A percentile compares a stretch with the other conserved stretches of the same genome.
Conservation (phyloP, 441 rosid genomes). For the Theobroma grandiflorum region DNA sequence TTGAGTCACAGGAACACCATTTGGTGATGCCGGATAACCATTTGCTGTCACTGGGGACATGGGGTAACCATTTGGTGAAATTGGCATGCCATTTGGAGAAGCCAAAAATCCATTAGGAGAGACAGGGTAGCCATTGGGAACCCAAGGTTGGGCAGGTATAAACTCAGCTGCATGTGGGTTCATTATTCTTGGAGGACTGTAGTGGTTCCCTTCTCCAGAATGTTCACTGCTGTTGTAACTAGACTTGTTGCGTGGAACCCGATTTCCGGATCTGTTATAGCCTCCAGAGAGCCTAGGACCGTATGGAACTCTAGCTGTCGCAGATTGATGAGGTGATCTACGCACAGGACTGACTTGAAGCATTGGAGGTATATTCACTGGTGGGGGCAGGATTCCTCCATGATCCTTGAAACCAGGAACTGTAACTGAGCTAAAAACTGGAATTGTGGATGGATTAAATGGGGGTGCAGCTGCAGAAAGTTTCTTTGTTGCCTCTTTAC, state of each 20-base stretch:
- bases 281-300: constrained; percentile 90
- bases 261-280: constrained; percentile 71
- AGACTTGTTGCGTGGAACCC: constrained; percentile 65
- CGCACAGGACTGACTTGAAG: constrained; percentile 71
- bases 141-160: constrained; percentile 89
- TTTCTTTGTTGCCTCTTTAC: constrained; percentile 71
- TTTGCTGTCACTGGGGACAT: constrained; percentile 59
- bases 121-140: constrained; percentile 77
- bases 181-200: constrained; percentile 71
- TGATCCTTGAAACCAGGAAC: constrained; percentile 74
- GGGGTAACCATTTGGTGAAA: constrained; percentile 58
- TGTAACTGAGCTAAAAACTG: constrained; percentile 66
- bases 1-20: constrained; percentile 46
- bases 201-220: constrained; percentile 58
- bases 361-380: constrained; percentile 76
- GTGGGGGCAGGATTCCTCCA: constrained; percentile 79
- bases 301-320: constrained; percentile 80
- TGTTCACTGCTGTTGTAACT: constrained; percentile 58
- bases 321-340: constrained; percentile 85
- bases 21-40: constrained; percentile 53
- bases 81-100: constrained; percentile 61
- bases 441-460: constrained; percentile 69
- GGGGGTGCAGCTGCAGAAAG: constrained; percentile 88
- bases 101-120: constrained; percentile 67
- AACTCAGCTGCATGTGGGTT: constrained; percentile 87